Conservation (phyloP, 495 filamentous ascomycete genomes). For the Aspergillus homomorphus region DNA sequence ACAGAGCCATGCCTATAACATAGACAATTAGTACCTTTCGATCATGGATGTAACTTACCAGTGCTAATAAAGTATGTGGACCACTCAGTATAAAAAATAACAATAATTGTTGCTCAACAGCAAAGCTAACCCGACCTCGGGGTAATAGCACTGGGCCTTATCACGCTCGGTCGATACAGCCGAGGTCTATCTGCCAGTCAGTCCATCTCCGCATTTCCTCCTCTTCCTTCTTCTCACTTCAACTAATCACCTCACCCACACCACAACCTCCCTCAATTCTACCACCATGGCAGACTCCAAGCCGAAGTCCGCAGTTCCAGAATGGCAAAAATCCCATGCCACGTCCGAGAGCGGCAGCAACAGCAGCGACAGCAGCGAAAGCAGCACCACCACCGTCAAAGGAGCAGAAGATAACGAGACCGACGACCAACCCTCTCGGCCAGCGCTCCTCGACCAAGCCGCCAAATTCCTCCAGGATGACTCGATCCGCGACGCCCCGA, state of each 20-base stretch:
- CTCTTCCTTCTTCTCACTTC: conserved; percentile 4
- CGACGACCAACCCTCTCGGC: conserved; percentile 34
- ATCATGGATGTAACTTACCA: too few species aligned
- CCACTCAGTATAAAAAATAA: too few species aligned
- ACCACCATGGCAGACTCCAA: conserved; percentile 39
- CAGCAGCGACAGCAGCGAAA: neutral
- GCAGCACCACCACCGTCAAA: neutral
- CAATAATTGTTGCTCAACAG: too few species aligned
- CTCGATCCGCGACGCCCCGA: conserved; percentile 64
- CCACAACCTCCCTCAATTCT: neutral
- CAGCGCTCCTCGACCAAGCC: conserved; percentile 64
- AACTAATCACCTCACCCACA: neutral
- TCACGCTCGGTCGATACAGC: conserved; percentile 22
- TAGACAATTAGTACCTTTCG: too few species aligned
- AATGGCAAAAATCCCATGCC: conserved; percentile 42
- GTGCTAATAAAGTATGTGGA: too few species aligned
- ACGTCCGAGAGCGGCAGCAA: neutral
- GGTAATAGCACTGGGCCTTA: neutral
- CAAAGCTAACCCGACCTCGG: neutral
- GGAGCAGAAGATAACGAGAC: neutral
- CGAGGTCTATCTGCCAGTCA: conserved; percentile 22
- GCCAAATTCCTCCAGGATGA: conserved; percentile 77
- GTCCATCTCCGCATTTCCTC: conserved; percentile 2
- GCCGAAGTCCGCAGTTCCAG: conserved; percentile 41
- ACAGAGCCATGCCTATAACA: too few species aligned